phyloP scores from a whole-genome alignment of 495 filamentous ascomycete genomes.

The Podospora pseudocomata region DNA sequence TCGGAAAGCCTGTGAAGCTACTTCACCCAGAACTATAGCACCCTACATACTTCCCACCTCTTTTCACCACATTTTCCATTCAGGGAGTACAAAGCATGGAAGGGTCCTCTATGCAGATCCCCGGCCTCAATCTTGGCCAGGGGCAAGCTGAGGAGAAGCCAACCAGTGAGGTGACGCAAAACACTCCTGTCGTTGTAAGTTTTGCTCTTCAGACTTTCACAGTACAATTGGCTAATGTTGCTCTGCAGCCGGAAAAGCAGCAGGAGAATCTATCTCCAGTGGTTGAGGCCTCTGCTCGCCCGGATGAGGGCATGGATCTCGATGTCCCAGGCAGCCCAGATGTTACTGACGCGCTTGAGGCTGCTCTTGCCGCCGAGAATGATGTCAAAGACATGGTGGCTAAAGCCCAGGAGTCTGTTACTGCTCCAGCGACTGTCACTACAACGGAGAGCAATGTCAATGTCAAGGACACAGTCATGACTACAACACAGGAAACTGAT shows the following conservation, averaged over 20 bases:
- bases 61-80: not conserved
- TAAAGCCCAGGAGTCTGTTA: not conserved
- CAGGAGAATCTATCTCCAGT: not conserved
- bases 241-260: not conserved
- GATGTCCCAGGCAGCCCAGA: constrained; percentile 29
- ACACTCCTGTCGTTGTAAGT: not conserved
- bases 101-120: constrained; percentile 38
- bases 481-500: not conserved
- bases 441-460: too few species aligned
- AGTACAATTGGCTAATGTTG: not conserved
- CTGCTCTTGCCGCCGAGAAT: constrained; percentile 35
- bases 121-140: constrained; percentile 33
- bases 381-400: constrained; percentile 12
- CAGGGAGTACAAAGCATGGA: constrained; percentile 36
- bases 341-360: constrained; percentile 45
- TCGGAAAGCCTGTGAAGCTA: not conserved
- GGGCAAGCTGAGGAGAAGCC: constrained; percentile 29
- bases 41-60: not conserved
- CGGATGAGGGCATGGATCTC: not conserved
- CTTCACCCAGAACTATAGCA: not conserved
- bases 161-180: constrained; percentile 13
- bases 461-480: not conserved
- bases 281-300: not conserved
- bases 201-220: not conserved
- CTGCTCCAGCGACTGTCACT: not conserved